Base-by-base conservation (phyloP, 129 eudicot species). In the Centella asiatica region DNA sequence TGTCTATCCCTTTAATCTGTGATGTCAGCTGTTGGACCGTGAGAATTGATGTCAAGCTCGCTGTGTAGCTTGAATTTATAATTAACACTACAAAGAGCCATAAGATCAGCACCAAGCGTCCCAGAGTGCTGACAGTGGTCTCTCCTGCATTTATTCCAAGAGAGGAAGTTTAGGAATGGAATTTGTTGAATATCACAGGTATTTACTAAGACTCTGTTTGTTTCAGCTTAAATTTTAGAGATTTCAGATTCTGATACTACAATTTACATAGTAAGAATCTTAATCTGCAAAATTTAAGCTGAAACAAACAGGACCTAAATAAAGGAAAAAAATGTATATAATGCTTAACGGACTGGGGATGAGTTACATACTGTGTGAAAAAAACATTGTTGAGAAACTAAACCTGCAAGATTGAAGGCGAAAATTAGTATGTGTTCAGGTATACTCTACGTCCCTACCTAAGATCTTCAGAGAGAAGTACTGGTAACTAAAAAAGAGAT, bases 21-120 rank as follows among this genome's bases (percentile, higher is more conserved):
- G 79, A 67, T 60, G 74, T 19, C 24, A 74, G 70, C 70, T 74
- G 79, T n/a, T 74, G 79, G 9, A 68, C 74, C 11, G 79, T 74
- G 68, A 74, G 79, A 36, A 74, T 68, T 50, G 79, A 74, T 42
- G 79, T 68, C 66, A 74, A 74, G 44, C 79, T 74, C 24, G 79
- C 79, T 0, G 79, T 74, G 49, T 74, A 74, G 44, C 79, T 74
- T 33, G 79, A 74, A 40, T 52, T 74, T 25, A 74, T 74, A 12
- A 74, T 74, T 45, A 68, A 46, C 29, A 74, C 79, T 44, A 74
- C 79, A 57, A 69, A 74, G 46, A 74, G 70, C 79, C 79, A 74
- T 68, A 74, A 45, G 19, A 74, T 61, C 53, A 74, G 50, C 74
- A 74, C 74, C 32, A 68, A 50, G 18, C 79, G 69, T 45, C 79